Percentiles rank a stretch among this genome's conserved stretches.
phyloP scores from a whole-genome alignment of 768 basidiomycete genomes.

The Jaapia argillacea region DNA sequence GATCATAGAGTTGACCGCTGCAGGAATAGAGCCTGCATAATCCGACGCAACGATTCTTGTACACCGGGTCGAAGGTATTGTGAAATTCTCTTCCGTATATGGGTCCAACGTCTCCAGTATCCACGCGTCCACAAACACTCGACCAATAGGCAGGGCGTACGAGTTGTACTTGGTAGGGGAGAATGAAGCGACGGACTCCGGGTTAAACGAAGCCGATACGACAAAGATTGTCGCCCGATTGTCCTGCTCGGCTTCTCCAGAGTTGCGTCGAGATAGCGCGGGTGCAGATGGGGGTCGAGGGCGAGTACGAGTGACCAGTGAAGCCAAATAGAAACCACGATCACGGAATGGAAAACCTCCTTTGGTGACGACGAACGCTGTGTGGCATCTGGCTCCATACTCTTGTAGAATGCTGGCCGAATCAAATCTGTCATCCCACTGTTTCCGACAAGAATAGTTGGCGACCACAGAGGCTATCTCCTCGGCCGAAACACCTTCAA shows the following conservation, averaged over 20 bases:
- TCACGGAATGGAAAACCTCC: slow-evolving; percentile 87
- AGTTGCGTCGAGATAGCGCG: slow-evolving; percentile 30
- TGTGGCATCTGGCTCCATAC: slow-evolving; percentile 66
- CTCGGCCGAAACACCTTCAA: slow-evolving; percentile 90
- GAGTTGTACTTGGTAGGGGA: slow-evolving; percentile 67
- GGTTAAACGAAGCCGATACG: slow-evolving; percentile 75
- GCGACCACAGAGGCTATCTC: slow-evolving; percentile 72
- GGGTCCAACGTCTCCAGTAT: slow-evolving; percentile 94
- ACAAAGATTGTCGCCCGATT: slow-evolving; percentile 63
- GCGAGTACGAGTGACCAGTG: slow-evolving; percentile 49
- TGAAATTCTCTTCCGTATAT: slow-evolving; percentile 87
- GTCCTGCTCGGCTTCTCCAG: slow-evolving; percentile 26
- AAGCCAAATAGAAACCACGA: slow-evolving; percentile 76
- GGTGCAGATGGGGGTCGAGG: slow-evolving; percentile 24
- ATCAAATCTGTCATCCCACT: slow-evolving; percentile 85
- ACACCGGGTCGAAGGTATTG: slow-evolving; percentile 88
- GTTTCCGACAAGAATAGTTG: slow-evolving; percentile 60
- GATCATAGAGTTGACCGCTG: slow-evolving; percentile 76
- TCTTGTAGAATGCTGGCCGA: slow-evolving; percentile 60
- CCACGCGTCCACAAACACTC: slow-evolving; percentile 89
- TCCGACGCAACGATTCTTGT: slow-evolving; percentile 80
- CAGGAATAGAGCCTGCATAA: slow-evolving; percentile 77
- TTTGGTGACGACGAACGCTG: slow-evolving; percentile 62
- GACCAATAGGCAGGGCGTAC: slow-evolving; percentile 61
- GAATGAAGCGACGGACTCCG: slow-evolving; percentile 49